Evolutionary conservation across 2,329 filamentous ascomycete genomes (phyloP).

Genomic region (Talaromyces marneffei): DNA sequence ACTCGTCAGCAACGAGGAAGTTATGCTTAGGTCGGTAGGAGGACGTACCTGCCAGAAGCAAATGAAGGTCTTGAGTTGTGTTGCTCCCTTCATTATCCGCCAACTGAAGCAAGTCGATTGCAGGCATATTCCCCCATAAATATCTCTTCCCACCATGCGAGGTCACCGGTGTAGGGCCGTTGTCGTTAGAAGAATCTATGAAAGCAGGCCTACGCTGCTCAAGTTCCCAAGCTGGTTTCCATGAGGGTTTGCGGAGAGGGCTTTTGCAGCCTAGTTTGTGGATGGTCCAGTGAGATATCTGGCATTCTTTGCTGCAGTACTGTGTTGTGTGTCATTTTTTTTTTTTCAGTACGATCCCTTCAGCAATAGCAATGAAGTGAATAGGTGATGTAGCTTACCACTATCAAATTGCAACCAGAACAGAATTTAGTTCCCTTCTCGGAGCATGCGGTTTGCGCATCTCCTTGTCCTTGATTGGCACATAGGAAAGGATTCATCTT

Average conservation of each 20-base stretch:
- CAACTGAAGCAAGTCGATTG: conserved; percentile 35
- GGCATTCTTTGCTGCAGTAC: conserved; percentile 6
- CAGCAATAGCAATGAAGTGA: background rate
- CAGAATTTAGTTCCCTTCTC: background rate
- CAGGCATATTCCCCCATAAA: conserved; percentile 41
- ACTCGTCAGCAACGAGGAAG: background rate
- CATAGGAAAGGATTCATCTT: background rate
- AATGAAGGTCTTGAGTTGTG: conserved; percentile 18
- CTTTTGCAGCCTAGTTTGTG: conserved; percentile 4
- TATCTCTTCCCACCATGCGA: conserved; percentile 20
- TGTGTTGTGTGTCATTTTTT: background rate
- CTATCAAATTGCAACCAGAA: background rate
- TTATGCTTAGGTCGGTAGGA: background rate
- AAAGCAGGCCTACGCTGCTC: background rate
- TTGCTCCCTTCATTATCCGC: conserved; percentile 25
- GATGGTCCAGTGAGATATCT: background rate
- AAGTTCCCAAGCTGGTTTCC: conserved; percentile 5
- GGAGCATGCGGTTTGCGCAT: background rate
- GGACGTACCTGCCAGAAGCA: conserved; percentile 34
- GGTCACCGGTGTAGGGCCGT: background rate
- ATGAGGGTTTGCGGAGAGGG: background rate
- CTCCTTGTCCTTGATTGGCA: background rate
- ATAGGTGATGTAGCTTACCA: background rate
- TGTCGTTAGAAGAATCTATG: conserved; percentile 7
- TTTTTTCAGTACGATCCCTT: background rate